Evolutionary conservation across 352 stramenopile species (phyloP).

Genomic region (Phytophthora nicotianae): DNA sequence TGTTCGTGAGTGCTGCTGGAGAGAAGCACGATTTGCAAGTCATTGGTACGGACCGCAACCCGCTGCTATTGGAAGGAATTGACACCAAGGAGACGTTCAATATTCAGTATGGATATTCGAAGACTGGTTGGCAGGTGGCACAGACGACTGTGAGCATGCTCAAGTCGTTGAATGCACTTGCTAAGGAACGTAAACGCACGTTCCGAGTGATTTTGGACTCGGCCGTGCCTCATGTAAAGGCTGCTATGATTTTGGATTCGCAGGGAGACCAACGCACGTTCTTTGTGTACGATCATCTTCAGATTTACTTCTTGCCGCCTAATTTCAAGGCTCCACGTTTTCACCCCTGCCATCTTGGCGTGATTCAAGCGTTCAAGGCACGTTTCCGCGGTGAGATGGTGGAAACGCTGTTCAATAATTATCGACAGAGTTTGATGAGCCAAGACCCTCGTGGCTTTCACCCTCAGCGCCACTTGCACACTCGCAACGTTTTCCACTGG

Average conservation of each 20-base stretch:
- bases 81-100: slow-evolving; percentile 66
- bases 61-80: slow-evolving; percentile 62
- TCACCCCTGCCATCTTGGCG: slow-evolving; percentile 74
- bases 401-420: slow-evolving; percentile 75
- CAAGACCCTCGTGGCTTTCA: slow-evolving; percentile 61
- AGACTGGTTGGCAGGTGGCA: slow-evolving; percentile 80
- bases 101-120: slow-evolving; percentile 84
- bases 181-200: slow-evolving; percentile 71
- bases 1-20: slow-evolving; percentile 79
- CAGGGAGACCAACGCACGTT: slow-evolving; percentile 88
- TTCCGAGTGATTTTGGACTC: slow-evolving; percentile 86
- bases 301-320: slow-evolving; percentile 82
- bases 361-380: slow-evolving; percentile 84
- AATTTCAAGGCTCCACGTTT: slow-evolving; percentile 80
- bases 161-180: slow-evolving; percentile 77
- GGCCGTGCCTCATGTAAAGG: slow-evolving; percentile 84
- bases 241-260: slow-evolving; percentile 85
- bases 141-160: slow-evolving; percentile 82
- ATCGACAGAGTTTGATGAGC: slow-evolving; percentile 52
- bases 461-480: slow-evolving; percentile 57
- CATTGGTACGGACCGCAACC: slow-evolving; percentile 68
- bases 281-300: slow-evolving; percentile 83
- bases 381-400: slow-evolving; percentile 81
- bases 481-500: slow-evolving; percentile 87
- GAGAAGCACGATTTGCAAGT: slow-evolving; percentile 87